phyloP scores from a whole-genome alignment of 1,284 basidiomycete species.

The Austroboletus niveus region DNA sequence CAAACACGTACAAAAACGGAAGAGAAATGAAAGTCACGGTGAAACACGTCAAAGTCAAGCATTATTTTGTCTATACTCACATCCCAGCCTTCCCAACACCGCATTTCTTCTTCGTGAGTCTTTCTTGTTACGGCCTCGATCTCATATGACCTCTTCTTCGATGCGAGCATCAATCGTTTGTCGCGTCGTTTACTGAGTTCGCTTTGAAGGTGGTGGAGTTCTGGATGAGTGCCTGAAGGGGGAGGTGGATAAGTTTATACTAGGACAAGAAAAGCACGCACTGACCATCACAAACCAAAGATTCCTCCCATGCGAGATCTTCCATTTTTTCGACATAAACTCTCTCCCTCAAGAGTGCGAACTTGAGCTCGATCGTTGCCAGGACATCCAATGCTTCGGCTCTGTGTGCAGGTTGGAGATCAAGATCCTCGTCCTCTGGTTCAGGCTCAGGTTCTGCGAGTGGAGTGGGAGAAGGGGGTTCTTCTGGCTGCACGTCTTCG shows the following conservation, averaged over 20 bases:
- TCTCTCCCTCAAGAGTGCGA: slow-evolving; percentile 68
- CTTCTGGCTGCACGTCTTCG: slow-evolving; percentile 31
- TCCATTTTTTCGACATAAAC: slow-evolving; percentile 85
- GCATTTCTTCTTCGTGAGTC: slow-evolving; percentile 58
- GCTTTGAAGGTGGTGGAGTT: slow-evolving; percentile 73
- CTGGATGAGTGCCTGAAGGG: slow-evolving; percentile 71
- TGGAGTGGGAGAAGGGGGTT: slow-evolving; percentile 25
- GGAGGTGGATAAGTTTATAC: slow-evolving; percentile 5
- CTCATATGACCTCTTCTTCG: slow-evolving; percentile 66
- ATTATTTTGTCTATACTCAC: slow-evolving; percentile 35
- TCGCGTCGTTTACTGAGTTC: slow-evolving; percentile 73
- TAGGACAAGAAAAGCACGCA: slow-evolving; percentile 5
- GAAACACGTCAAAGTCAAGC: slow-evolving; percentile 2
- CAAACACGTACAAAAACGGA: slow-evolving; percentile 3
- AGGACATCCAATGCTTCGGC: slow-evolving; percentile 77
- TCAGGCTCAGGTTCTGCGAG: slow-evolving; percentile 26
- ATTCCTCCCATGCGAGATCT: slow-evolving; percentile 72
- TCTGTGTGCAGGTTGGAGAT: slow-evolving; percentile 71
- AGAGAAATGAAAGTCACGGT: background rate
- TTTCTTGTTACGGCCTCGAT: slow-evolving; percentile 54
- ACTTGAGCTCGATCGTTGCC: slow-evolving; percentile 76
- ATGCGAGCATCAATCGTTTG: slow-evolving; percentile 70
- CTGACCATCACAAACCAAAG: slow-evolving; percentile 62
- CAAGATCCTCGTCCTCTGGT: slow-evolving; percentile 47
- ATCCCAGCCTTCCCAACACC: slow-evolving; percentile 78